Conservation (phyloP, 2,329 filamentous ascomycete species). For the Pseudonectria buxi region DNA sequence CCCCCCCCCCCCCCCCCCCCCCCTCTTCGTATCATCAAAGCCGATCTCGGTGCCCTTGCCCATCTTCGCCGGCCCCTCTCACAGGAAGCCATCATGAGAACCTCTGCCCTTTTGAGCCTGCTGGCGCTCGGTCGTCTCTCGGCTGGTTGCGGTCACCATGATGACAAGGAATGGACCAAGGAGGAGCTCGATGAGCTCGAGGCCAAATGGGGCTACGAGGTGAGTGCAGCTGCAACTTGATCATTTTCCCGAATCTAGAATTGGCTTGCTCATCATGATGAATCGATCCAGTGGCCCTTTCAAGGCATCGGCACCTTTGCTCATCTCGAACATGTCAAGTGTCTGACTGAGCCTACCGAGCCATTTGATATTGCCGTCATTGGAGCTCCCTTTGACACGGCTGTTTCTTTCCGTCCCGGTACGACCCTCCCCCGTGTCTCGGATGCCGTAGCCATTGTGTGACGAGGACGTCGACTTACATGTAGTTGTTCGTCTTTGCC, state of each 20-base stretch:
- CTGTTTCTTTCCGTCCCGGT: slow-evolving; percentile 54
- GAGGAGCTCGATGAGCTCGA: slow-evolving; percentile 48
- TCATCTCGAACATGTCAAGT: slow-evolving; percentile 62
- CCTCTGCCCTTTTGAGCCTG: slow-evolving; percentile 16
- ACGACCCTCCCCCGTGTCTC: neutral
- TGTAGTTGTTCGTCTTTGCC: neutral
- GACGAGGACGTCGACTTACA: too few relatives aligned
- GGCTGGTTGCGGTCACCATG: slow-evolving; percentile 23
- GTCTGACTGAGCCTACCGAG: slow-evolving; percentile 57
- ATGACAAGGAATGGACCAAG: slow-evolving; percentile 39
- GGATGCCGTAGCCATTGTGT: too few relatives aligned
- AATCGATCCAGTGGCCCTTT: slow-evolving; percentile 40
- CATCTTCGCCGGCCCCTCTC: neutral
- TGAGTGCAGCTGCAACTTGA: slow-evolving; percentile 23
- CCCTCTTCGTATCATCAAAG: neutral
- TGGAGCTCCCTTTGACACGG: slow-evolving; percentile 68
- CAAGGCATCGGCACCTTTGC: slow-evolving; percentile 70
- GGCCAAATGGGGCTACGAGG: slow-evolving; percentile 52
- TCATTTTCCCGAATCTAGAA: neutral
- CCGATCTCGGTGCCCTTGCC: neutral
- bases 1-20: too few relatives aligned
- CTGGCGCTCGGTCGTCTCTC: slow-evolving; percentile 21
- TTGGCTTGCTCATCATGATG: neutral
- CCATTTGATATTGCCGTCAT: slow-evolving; percentile 66
- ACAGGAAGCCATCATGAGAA: slow-evolving; percentile 17